Conservation (phyloP, 345 rosid genomes). For the Citrus sinensis region DVS_A1.0 CM039163.1:26261501-26262000, state of each 20-base stretch:
- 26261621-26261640: neutral
- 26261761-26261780: conserved; percentile 73
- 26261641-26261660: conserved; percentile 17
- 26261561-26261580: neutral
- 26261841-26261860: neutral
- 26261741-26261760: conserved; percentile 77
- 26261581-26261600: too few species aligned
- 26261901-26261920: neutral
- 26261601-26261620: neutral
- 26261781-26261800: conserved; percentile 31
- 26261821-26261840: too few species aligned
- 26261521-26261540: neutral
- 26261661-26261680: conserved; percentile 85
- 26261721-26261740: conserved; percentile 82
- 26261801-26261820: neutral
- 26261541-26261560: neutral
- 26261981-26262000: neutral
- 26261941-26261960: neutral
- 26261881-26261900: neutral
- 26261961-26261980: neutral
- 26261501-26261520: neutral
- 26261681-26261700: conserved; percentile 77
- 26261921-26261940: neutral
- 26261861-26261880: neutral
- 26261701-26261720: conserved; percentile 77